Evolutionary conservation across 176 grass and related monocot genomes (phyloP), one percentile per base, ranked within the genome.

Genomic region (Rhynchospora pubera): DNA sequence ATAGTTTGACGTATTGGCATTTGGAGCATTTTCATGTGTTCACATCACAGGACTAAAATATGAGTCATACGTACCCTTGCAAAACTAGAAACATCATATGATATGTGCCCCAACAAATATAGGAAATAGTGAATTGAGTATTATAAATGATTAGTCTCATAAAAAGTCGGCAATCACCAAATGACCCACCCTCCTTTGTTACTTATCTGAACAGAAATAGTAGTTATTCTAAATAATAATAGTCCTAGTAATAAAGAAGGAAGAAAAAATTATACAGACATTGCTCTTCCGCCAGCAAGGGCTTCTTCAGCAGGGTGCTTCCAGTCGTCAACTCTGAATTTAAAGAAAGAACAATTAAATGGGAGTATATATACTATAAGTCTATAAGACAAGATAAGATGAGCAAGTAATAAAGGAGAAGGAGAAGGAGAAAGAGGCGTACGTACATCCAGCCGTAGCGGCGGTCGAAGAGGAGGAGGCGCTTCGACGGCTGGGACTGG

Each of bases 401-500:
- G n/a, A n/a, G n/a, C n/a, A n/a, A n/a, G n/a, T n/a, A n/a, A n/a
- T n/a, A n/a, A n/a, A n/a, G n/a, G n/a, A n/a, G n/a, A n/a, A 62
- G 34, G 79, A 51, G 60, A 56, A 8, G 66, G 57, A 62, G 44
- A 63, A 43, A 63, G n/a, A 58, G 16, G 16, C 61, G 46, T 84
- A n/a, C n/a, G n/a, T n/a, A 89, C 88, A 89, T 79, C 88, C 84
- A 89, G 51, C 88, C 88, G 30, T 89, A 89, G 63, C 88, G 88
- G 43, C 63, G 85, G 72, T 89, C 84, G 62, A 89, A 89, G 56
- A 86, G 52, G 56, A 89, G 80, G 61, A n/a, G n/a, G n/a, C n/a
- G n/a, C n/a, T n/a, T 83, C 16, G 61, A 5, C 46, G 79, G 79
- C 50, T 5, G 70, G 18, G 62, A 28, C 0, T 28, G 26, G 26